Evolutionary conservation across 768 basidiomycete genomes (phyloP).

Genomic region (Phanerochaete sordida): DNA sequence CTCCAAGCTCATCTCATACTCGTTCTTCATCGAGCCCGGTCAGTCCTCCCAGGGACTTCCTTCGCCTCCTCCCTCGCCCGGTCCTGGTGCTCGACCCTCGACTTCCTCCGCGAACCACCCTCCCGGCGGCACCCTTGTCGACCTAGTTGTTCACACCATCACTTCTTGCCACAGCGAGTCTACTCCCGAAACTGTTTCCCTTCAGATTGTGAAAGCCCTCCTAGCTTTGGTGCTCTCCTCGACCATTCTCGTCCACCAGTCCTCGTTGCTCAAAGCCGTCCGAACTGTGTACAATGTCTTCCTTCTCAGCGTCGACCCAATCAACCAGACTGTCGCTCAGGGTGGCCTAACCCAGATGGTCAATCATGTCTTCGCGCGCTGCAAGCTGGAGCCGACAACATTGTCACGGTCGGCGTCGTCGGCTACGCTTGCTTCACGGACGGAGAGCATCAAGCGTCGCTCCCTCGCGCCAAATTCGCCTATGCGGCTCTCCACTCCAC

Average conservation of each 20-base stretch:
- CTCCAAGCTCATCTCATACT: constrained; percentile 95
- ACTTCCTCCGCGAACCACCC: constrained; percentile 44
- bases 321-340: constrained; percentile 98
- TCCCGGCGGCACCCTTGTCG: constrained; percentile 76
- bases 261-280: constrained; percentile 91
- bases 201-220: constrained; percentile 96
- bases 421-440: constrained; percentile 12
- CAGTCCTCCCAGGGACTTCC: constrained; percentile 36
- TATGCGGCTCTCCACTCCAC: constrained; percentile 11
- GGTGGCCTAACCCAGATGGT: constrained; percentile 98
- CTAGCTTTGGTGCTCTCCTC: constrained; percentile 86
- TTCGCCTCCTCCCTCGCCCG: constrained; percentile 79
- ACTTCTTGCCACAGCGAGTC: constrained; percentile 87
- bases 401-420: constrained; percentile 19
- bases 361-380: constrained; percentile 90
- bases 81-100: constrained; percentile 26
- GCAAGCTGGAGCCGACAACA: constrained; percentile 34
- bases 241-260: constrained; percentile 89
- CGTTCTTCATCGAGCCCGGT: constrained; percentile 81
- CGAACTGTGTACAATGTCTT: constrained; percentile 99
- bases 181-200: constrained; percentile 85
- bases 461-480: constrained; percentile 16
- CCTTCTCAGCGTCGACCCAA: constrained; percentile 81
- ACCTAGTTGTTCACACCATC: constrained; percentile 92
- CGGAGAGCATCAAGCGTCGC: constrained; percentile 9